Evolutionary conservation across 2,329 filamentous ascomycete genomes (phyloP), one percentile per base, ranked within the genome.

Genomic region (Xylariaceae sp.): DNA sequence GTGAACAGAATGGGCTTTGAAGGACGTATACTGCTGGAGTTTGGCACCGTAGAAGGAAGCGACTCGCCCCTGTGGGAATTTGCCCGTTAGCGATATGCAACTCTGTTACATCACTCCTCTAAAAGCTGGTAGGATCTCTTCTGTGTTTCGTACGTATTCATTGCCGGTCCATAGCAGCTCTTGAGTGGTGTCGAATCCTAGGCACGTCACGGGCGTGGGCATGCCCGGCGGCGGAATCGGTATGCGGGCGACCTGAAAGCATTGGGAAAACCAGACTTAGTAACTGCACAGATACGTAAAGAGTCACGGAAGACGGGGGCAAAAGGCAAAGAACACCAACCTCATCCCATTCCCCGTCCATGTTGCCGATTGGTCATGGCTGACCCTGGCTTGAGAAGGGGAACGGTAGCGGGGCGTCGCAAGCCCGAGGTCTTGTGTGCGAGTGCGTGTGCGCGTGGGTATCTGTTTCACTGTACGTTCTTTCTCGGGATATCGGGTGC

Each of bases 101-200:
- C 7, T 31, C 42, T 32, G 50, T 37, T n/a, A 30, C 11, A 11
- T 27, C 5, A 8, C 8, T 40, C 19, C 1, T 12, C 19, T 7
- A 40, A 40, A 34, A 30, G 30, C 19, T 7, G 1, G 35, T 9
- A 30, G 26, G 11, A 39, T 19, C 39, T 3, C 29, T 30, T 31
- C 31, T 63, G 57, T 65, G 11, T 27, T 8, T 48, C 82, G 76
- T 77, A 94, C 89, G 78, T 86, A 89, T 74, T 94, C 89, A 71
- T 94, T 95, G 46, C 91, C 95, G 2, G 86, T 84, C 94, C 95
- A 99, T 51, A 99, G 74, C 37, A 99, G 80, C 71, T 99, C 94
- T 70, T 96, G 88, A 40, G 80, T 79, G 54, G 87, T 87, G 71
- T 99, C 94, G 72, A 99, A 99, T 47, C 88, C 87, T 71, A 96